phyloP scores from a whole-genome alignment of 139 green algal species.

The Chlamydomonas sp. region DNA sequence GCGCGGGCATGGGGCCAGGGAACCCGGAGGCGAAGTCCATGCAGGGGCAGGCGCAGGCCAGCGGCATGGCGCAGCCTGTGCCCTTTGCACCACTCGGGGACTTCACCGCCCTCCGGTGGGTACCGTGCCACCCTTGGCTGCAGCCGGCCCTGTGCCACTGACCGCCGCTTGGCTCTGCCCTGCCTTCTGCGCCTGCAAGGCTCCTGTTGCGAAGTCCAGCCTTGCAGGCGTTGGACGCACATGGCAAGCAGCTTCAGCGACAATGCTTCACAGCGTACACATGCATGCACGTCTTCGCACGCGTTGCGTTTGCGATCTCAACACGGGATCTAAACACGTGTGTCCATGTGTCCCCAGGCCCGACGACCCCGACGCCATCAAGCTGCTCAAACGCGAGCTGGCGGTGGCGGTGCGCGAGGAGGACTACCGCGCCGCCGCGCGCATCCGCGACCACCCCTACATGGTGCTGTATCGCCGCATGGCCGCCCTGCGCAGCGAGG shows the following conservation, averaged over 20 bases:
- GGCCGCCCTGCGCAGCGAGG: neutral
- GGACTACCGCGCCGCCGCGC: conserved; percentile 58
- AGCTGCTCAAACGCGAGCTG: conserved; percentile 80
- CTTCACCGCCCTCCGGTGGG: too few species aligned
- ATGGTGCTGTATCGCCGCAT: conserved; percentile 67
- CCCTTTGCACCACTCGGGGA: too few species aligned
- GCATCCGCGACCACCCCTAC: conserved; percentile 76
- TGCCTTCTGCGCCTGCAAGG: neutral
- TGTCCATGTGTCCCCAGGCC: conserved; percentile 8
- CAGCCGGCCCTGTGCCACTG: too few species aligned
- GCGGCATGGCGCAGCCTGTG: too few species aligned
- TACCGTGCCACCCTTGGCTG: too few species aligned
- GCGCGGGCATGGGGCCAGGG: too few species aligned
- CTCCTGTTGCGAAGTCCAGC: neutral
- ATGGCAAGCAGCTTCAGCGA: neutral
- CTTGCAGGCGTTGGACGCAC: neutral
- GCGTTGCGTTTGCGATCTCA: neutral
- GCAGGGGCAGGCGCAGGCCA: neutral
- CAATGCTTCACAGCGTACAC: neutral
- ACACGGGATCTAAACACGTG: too few species aligned
- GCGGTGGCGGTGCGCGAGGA: conserved; percentile 67
- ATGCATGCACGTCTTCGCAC: neutral
- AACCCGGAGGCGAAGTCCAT: neutral
- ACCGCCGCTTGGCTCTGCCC: too few species aligned
- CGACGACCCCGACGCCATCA: conserved; percentile 69